Conservation (phyloP, 1,284 basidiomycete genomes). For the Sanghuangporus weigelae region DNA sequence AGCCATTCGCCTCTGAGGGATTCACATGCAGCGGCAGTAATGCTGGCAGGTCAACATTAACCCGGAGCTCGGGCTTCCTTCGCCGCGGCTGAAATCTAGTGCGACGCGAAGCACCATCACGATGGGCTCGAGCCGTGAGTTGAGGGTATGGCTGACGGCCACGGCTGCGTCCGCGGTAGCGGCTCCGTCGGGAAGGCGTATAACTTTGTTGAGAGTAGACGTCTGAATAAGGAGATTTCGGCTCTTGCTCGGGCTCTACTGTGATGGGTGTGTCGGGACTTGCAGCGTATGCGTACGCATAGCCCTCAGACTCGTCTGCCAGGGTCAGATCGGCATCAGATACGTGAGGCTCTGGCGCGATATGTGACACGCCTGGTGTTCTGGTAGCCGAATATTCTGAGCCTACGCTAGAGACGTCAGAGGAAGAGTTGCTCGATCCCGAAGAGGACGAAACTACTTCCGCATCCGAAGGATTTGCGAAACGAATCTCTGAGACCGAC, state of each 20-base stretch:
- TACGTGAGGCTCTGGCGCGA: constrained; percentile 8
- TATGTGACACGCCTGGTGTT: constrained; percentile 9
- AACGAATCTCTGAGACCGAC: constrained; percentile 14
- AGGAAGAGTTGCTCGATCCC: constrained; percentile 10
- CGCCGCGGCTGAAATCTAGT: constrained; percentile 7
- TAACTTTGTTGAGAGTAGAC: constrained; percentile 13
- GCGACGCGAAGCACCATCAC: constrained; percentile 5
- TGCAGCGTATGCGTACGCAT: constrained; percentile 9
- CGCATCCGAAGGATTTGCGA: constrained; percentile 14
- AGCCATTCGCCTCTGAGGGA: constrained; percentile 6
- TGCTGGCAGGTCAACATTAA: constrained; percentile 16
- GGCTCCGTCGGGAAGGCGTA: constrained; percentile 3
- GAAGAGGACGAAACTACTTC: constrained; percentile 14
- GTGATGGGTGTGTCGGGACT: constrained; percentile 4
- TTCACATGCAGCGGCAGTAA: constrained; percentile 7
- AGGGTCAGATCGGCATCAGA: constrained; percentile 17
- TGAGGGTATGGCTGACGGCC: constrained; percentile 18
- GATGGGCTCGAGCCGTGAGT: background rate
- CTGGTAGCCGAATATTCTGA: constrained; percentile 13
- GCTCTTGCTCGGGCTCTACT: background rate
- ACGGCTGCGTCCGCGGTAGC: constrained; percentile 16
- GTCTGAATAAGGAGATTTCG: constrained; percentile 9
- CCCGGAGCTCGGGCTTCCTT: constrained; percentile 16
- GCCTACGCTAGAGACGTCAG: constrained; percentile 7
- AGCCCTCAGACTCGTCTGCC: constrained; percentile 11